Conservation (phyloP, 768 basidiomycete species). For the Phylloporus scabripes region DNA sequence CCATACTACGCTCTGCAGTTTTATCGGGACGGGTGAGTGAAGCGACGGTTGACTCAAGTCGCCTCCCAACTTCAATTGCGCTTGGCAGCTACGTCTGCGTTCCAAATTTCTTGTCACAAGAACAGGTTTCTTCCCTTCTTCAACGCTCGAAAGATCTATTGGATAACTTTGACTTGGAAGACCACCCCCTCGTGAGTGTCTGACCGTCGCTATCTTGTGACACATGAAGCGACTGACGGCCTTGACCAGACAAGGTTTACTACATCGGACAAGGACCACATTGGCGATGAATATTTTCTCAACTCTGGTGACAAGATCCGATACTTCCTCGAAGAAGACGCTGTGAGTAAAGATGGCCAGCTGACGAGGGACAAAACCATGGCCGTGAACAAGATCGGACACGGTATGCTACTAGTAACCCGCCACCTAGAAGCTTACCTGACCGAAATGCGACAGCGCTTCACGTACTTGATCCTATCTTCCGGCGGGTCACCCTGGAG, state of each 20-base stretch:
- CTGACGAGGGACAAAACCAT: constrained; percentile 66
- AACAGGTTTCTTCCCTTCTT: constrained; percentile 58
- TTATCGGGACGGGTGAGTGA: constrained; percentile 47
- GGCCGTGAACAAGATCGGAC: constrained; percentile 94
- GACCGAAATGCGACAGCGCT: constrained; percentile 46
- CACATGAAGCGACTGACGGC: background rate
- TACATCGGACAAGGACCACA: constrained; percentile 65
- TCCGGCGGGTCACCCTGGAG: constrained; percentile 73
- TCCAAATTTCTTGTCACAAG: constrained; percentile 59
- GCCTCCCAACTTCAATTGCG: background rate
- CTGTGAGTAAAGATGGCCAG: constrained; percentile 62
- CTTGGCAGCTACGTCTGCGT: constrained; percentile 68
- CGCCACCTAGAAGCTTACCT: background rate
- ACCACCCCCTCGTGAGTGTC: constrained; percentile 72
- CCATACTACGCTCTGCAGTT: constrained; percentile 36
- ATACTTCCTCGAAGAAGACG: constrained; percentile 91
- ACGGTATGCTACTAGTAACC: constrained; percentile 45
- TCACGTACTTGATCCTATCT: constrained; percentile 80
- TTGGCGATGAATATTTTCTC: constrained; percentile 93
- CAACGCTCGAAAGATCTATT: constrained; percentile 69
- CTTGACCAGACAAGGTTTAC: constrained; percentile 77
- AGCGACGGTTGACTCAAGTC: no score
- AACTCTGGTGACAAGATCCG: constrained; percentile 91
- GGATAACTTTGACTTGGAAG: constrained; percentile 67
- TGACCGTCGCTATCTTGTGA: background rate